Conservation (phyloP, 2,329 filamentous ascomycete species). For the Boeremia exigua region DNA sequence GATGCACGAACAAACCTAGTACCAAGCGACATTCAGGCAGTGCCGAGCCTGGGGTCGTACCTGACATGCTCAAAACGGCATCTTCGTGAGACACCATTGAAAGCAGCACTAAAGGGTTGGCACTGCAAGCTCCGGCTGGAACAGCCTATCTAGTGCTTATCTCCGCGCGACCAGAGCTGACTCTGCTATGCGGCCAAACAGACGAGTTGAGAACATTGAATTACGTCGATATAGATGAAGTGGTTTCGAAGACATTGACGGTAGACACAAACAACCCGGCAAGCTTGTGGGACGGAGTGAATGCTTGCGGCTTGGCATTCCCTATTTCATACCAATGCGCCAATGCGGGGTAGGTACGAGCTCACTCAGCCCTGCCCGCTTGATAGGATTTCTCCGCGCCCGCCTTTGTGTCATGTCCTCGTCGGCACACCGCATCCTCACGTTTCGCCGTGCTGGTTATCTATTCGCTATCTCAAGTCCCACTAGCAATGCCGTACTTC, state of each 20-base stretch:
- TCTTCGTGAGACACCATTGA: conserved; percentile 28
- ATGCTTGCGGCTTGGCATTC: conserved; percentile 9
- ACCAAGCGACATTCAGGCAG: not conserved
- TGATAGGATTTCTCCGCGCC: conserved; percentile 8
- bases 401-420: not conserved
- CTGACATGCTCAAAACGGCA: conserved; percentile 36
- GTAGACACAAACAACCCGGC: not conserved
- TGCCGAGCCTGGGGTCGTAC: not conserved
- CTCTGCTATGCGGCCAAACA: not conserved
- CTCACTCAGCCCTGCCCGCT: conserved; percentile 1
- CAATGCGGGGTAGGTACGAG: conserved; percentile 19
- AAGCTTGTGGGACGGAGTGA: conserved; percentile 3
- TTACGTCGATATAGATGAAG: not conserved
- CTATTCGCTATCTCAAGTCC: conserved; percentile 28
- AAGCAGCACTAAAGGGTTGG: conserved; percentile 47
- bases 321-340: conserved; percentile 9
- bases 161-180: conserved; percentile 5
- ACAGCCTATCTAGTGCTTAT: conserved; percentile 24
- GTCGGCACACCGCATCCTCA: conserved; percentile 16
- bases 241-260: not conserved
- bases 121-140: conserved; percentile 38
- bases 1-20: not conserved
- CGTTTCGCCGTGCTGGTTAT: conserved; percentile 23
- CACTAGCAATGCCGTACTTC: conserved; percentile 17
- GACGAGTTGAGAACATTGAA: not conserved